phyloP scores from a whole-genome alignment of 2,329 filamentous ascomycete genomes.

The Alternaria triticimaculans region DNA sequence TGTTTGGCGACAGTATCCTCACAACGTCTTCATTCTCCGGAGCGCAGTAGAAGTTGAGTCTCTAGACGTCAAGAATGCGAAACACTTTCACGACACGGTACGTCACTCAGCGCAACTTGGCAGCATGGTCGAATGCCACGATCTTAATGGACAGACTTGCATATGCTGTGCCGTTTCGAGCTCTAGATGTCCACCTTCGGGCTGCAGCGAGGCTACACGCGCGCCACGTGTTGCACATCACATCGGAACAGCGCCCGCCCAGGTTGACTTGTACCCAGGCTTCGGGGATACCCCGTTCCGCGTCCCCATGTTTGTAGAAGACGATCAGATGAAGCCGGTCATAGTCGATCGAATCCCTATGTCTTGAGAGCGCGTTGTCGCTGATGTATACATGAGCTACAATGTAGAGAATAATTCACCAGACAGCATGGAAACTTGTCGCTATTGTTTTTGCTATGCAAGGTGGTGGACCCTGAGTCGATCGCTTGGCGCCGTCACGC shows the following conservation, averaged over 20 bases:
- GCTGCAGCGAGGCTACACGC: constrained; percentile 6
- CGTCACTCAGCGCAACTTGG: constrained; percentile 24
- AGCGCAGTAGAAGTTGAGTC: not conserved
- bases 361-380: not conserved
- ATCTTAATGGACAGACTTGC: constrained; percentile 20
- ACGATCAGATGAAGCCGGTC: not conserved
- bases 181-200: constrained; percentile 5
- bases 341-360: not conserved
- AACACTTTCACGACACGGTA: constrained; percentile 3
- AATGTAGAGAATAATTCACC: not conserved
- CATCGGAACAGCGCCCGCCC: constrained; percentile 3
- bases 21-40: constrained; percentile 1
- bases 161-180: constrained; percentile 17
- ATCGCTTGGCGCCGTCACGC: constrained; percentile 27
- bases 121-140: constrained; percentile 16
- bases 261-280: not conserved
- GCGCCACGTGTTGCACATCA: constrained; percentile 14
- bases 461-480: constrained; percentile 21
- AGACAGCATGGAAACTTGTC: not conserved
- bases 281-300: not conserved
- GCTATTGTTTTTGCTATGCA: not conserved
- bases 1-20: constrained; percentile 2
- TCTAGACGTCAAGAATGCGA: not conserved
- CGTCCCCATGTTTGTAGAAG: not conserved
- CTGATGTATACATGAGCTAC: not conserved